A percentile compares a stretch with the other conserved stretches of the same genome.
Evolutionary conservation across 208 protist genomes (phyloP).

Genomic region (Trypanosoma cruzi): DNA sequence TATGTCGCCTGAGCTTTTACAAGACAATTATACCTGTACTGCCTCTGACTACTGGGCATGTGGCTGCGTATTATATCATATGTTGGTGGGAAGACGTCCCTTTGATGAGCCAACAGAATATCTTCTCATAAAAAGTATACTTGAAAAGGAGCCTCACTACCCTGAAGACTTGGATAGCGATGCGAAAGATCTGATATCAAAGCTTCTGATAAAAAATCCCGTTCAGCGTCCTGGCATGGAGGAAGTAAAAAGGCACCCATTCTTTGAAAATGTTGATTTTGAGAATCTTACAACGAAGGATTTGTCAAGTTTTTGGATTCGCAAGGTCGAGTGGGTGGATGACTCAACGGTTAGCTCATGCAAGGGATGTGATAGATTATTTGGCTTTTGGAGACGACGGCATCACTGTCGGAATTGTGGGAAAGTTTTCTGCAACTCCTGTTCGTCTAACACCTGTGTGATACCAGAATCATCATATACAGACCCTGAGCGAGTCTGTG

Average conservation of each 20-base stretch:
- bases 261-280: slow-evolving; percentile 74
- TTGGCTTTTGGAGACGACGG: slow-evolving; percentile 56
- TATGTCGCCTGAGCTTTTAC: slow-evolving; percentile 94
- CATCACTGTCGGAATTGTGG: slow-evolving; percentile 90
- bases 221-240: slow-evolving; percentile 60
- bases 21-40: slow-evolving; percentile 91
- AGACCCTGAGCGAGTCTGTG: slow-evolving; percentile 54
- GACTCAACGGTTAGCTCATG: slow-evolving; percentile 62
- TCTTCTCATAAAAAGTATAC: slow-evolving; percentile 85
- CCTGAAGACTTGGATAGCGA: slow-evolving; percentile 61
- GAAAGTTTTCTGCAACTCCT: slow-evolving; percentile 80
- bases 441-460: slow-evolving; percentile 38
- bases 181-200: slow-evolving; percentile 77
- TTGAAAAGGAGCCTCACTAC: slow-evolving; percentile 85
- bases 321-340: slow-evolving; percentile 86
- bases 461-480: slow-evolving; percentile 46
- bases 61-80: slow-evolving; percentile 94
- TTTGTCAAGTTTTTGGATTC: slow-evolving; percentile 59
- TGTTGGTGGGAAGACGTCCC: slow-evolving; percentile 83
- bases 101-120: slow-evolving; percentile 90
- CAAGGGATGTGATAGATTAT: slow-evolving; percentile 58
- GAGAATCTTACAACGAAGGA: slow-evolving; percentile 40
- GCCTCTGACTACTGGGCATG: slow-evolving; percentile 95
- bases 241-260: slow-evolving; percentile 78
- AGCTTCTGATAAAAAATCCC: slow-evolving; percentile 76